These are phyloP conservation scores for Lipomyces yamanashiensis DNA, from an alignment of 805 yeast genomes.

Conservation along the genomic window DNA sequence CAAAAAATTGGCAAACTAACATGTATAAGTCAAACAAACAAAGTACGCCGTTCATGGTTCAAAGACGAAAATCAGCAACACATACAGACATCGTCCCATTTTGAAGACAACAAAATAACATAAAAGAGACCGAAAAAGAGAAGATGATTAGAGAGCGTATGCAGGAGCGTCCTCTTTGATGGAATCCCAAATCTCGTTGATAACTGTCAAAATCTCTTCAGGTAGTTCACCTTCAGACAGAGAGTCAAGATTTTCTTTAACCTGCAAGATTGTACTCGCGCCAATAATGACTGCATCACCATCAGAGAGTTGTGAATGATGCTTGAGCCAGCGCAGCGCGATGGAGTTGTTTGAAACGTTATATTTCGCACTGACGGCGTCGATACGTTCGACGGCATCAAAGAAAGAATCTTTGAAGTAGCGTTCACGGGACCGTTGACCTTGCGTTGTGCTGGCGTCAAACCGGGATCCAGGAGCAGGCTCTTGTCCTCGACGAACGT, in stretches of 20 bases:
- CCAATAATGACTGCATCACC: conserved; percentile 35
- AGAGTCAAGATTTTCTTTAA: conserved; percentile 26
- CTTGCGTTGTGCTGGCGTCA: conserved; percentile 24
- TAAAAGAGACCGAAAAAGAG: not conserved
- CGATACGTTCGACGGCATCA: conserved; percentile 30
- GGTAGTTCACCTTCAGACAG: conserved; percentile 41
- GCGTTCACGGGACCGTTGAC: conserved; percentile 25
- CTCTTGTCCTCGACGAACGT: conserved; percentile 30
- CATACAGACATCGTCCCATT: not conserved
- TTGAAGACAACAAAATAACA: not conserved
- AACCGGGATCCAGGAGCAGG: conserved; percentile 26
- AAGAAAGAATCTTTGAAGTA: conserved; percentile 33
- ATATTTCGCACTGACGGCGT: conserved; percentile 12
- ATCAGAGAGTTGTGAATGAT: conserved; percentile 28
- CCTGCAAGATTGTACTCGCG: conserved; percentile 27
- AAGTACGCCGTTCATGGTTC: not conserved
- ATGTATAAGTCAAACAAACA: not conserved
- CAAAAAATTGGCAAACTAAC: no score
- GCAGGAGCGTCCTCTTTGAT: conserved; percentile 38
- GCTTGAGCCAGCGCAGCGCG: conserved; percentile 33
- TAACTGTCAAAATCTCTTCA: conserved; percentile 35
- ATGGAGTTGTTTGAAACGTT: conserved; percentile 26
- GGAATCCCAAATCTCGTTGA: conserved; percentile 40
- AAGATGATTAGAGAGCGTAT: conserved; percentile 10
- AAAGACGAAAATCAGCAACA: not conserved